Conservation (phyloP, 768 basidiomycete species). For the Boletus sp. region DNA sequence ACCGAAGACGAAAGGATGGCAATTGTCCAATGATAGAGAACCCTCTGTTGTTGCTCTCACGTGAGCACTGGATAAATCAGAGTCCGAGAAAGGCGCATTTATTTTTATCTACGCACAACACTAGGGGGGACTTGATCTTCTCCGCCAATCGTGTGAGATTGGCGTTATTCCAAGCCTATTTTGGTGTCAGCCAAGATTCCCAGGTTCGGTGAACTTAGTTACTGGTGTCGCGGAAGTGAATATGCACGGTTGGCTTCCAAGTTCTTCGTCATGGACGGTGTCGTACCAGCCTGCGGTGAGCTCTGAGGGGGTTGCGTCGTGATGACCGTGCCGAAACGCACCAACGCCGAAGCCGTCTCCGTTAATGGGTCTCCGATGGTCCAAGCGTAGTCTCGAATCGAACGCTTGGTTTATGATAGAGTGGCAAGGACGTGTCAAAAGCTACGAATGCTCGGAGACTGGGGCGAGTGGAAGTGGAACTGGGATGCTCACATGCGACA, state of each 20-base stretch:
- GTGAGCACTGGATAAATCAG: constrained; percentile 58
- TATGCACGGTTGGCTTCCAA: constrained; percentile 87
- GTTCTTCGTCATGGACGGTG: constrained; percentile 76
- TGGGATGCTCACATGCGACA: constrained; percentile 65
- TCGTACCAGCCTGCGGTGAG: constrained; percentile 84
- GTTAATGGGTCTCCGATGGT: constrained; percentile 82
- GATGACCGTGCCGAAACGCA: constrained; percentile 35
- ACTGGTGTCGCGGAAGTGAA: constrained; percentile 96
- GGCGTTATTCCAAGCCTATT: constrained; percentile 93
- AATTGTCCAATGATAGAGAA: constrained; percentile 88
- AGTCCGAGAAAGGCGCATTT: not conserved
- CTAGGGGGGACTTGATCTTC: constrained; percentile 94
- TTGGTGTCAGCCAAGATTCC: constrained; percentile 9
- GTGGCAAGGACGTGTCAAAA: constrained; percentile 92
- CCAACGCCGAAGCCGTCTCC: constrained; percentile 97
- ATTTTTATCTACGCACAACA: constrained; percentile 62
- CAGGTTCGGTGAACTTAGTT: constrained; percentile 19
- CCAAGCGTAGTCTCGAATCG: constrained; percentile 85
- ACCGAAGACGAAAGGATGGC: constrained; percentile 91
- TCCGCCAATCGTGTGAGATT: constrained; percentile 93
- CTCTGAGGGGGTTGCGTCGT: not conserved
- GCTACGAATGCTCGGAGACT: constrained; percentile 37
- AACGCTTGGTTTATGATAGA: constrained; percentile 98
- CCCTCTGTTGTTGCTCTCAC: constrained; percentile 94
- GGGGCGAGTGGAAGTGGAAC: not conserved